Evolutionary conservation across 441 rosid genomes (phyloP).

Genomic region (Adansonia gregorii): DNA sequence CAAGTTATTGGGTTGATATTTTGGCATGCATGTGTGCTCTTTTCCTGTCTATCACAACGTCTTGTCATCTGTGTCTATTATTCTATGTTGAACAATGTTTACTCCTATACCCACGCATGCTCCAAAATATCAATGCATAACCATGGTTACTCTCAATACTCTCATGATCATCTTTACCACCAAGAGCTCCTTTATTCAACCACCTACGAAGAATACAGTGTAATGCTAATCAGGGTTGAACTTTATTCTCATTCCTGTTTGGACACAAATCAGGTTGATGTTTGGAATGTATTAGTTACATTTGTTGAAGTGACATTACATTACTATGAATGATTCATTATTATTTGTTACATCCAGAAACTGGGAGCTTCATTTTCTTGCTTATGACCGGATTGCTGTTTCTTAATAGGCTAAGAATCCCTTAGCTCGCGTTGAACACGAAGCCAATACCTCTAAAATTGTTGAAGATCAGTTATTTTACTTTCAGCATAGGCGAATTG

Average conservation of each 20-base stretch:
- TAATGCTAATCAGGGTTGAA: background rate
- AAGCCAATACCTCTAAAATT: slow-evolving; percentile 94
- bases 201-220: background rate
- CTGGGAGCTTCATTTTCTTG: background rate
- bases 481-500: slow-evolving; percentile 94
- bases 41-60: background rate
- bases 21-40: slow-evolving; percentile 8
- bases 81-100: background rate
- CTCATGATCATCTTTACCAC: background rate
- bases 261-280: background rate
- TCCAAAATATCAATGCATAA: background rate
- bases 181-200: background rate
- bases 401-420: slow-evolving; percentile 83
- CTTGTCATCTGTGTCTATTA: background rate
- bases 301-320: background rate
- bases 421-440: slow-evolving; percentile 82
- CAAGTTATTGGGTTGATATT: background rate
- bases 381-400: slow-evolving; percentile 10
- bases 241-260: slow-evolving; percentile 13
- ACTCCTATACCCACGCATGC: background rate
- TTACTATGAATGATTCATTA: background rate
- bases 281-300: background rate
- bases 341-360: slow-evolving; percentile 7
- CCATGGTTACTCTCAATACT: background rate
- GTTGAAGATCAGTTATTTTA: slow-evolving; percentile 97